Conservation (phyloP, 2,329 filamentous ascomycete genomes). For the Microdochium trichocladiopsis region DNA sequence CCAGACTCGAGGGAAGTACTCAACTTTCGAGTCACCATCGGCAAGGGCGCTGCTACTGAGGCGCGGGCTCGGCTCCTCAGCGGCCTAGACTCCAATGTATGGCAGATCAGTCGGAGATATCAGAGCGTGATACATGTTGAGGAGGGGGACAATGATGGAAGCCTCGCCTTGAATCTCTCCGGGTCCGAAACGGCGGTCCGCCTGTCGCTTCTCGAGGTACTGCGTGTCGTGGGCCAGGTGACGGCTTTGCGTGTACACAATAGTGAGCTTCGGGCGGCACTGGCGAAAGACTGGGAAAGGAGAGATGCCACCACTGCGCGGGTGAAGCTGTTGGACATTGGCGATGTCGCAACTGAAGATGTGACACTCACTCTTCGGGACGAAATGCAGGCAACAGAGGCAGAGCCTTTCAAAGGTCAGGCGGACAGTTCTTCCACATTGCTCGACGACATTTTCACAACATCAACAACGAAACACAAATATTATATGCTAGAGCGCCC, state of each 20-base stretch:
- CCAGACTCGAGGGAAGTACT: neutral
- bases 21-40: neutral
- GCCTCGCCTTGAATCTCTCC: neutral
- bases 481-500: slow-evolving; percentile 10
- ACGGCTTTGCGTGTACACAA: neutral
- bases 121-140: neutral
- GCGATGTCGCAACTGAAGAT: neutral
- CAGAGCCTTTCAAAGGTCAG: too few species aligned
- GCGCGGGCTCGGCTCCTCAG: neutral
- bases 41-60: neutral
- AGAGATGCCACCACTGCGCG: neutral
- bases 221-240: neutral
- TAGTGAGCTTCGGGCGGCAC: neutral
- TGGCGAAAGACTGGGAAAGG: neutral
- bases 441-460: neutral
- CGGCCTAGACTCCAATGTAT: neutral
- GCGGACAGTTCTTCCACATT: neutral
- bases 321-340: neutral
- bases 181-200: neutral
- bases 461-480: neutral
- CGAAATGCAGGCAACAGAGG: neutral
- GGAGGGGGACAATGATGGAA: neutral
- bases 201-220: neutral
- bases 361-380: neutral
- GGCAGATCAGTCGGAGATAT: neutral